Conservation (phyloP, 768 basidiomycete species). For the Phylloporus rhodoxanthus region DNA sequence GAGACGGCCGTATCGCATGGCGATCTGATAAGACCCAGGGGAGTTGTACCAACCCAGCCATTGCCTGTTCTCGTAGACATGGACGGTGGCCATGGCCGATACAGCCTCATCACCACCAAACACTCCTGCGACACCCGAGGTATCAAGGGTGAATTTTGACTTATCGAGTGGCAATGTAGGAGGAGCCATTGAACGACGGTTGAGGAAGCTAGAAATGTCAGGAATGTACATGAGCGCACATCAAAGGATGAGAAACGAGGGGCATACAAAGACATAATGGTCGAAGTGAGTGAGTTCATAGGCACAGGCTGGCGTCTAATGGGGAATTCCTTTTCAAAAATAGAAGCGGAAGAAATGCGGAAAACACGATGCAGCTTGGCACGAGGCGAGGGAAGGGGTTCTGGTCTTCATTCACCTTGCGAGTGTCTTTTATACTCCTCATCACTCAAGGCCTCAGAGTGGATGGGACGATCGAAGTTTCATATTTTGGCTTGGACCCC, state of each 20-base stretch:
- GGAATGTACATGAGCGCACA: conserved; percentile 20
- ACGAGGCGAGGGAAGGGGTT: neutral
- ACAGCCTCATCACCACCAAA: conserved; percentile 36
- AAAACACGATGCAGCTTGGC: neutral
- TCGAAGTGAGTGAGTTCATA: neutral
- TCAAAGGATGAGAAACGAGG: neutral
- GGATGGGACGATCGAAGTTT: too few relatives aligned
- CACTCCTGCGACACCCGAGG: conserved; percentile 33
- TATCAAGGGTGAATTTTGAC: conserved; percentile 25
- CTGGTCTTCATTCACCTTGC: neutral
- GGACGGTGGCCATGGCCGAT: conserved; percentile 35
- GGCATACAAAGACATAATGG: conserved; percentile 8
- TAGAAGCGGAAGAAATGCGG: neutral
- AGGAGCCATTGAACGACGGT: conserved; percentile 11
- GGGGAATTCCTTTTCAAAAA: conserved; percentile 6
- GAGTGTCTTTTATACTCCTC: neutral
- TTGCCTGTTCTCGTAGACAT: conserved; percentile 28
- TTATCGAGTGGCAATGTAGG: conserved; percentile 12
- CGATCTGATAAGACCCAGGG: conserved; percentile 33
- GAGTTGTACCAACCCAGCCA: conserved; percentile 38
- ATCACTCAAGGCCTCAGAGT: too few relatives aligned
- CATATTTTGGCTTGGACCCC: too few relatives aligned
- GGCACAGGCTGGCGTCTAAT: neutral
- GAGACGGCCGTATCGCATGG: conserved; percentile 30
- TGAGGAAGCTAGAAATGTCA: conserved; percentile 8